Conservation (phyloP, 805 yeast species). For the Maudiozyma turicensis region DNA sequence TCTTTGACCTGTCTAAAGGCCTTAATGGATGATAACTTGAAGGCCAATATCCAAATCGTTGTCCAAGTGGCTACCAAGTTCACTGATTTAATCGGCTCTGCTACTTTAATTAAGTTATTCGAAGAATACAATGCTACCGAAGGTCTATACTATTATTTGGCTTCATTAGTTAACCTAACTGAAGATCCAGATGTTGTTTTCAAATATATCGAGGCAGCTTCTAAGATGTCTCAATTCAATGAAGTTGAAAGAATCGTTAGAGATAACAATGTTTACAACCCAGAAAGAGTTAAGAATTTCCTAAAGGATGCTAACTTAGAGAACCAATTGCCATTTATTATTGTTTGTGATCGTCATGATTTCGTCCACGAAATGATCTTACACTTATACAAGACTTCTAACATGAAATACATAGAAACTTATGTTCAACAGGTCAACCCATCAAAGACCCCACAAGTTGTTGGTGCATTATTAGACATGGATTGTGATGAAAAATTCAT, state of each 20-base stretch:
- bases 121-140: conserved; percentile 89
- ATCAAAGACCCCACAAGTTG: conserved; percentile 88
- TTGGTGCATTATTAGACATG: conserved; percentile 92
- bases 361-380: conserved; percentile 89
- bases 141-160: conserved; percentile 89
- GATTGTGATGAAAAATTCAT: conserved; percentile 92
- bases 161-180: conserved; percentile 85
- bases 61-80: conserved; percentile 96
- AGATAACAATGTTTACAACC: conserved; percentile 88
- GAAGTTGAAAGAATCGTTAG: conserved; percentile 95
- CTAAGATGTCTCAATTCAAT: conserved; percentile 76
- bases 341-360: conserved; percentile 88
- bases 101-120: conserved; percentile 75
- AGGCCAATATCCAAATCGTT: conserved; percentile 83
- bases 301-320: conserved; percentile 88
- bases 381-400: conserved; percentile 90
- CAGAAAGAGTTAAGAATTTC: conserved; percentile 95
- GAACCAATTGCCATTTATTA: conserved; percentile 92
- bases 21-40: conserved; percentile 67
- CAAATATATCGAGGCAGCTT: conserved; percentile 92
- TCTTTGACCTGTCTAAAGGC: conserved; percentile 79
- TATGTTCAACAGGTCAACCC: conserved; percentile 98
- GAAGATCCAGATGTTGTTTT: conserved; percentile 92
- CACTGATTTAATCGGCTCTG: conserved; percentile 86
- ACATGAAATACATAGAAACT: conserved; percentile 92